phyloP scores from a whole-genome alignment of 2,329 filamentous ascomycete genomes.

The Fusarium dimerum region DNA sequence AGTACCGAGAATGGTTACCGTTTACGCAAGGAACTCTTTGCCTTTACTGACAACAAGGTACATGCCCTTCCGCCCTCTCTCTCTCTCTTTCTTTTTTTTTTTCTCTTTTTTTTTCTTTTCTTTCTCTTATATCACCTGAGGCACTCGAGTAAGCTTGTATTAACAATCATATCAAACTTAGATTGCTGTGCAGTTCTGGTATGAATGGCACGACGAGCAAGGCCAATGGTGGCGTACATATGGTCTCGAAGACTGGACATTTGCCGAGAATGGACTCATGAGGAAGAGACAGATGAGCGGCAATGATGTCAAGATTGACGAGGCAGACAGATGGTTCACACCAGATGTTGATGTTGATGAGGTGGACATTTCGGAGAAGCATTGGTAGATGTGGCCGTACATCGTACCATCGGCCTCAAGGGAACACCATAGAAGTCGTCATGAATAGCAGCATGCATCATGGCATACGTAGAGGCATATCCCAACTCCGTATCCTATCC shows the following conservation, averaged over 20 bases:
- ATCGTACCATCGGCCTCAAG: too few species aligned
- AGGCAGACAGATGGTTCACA: conserved; percentile 68
- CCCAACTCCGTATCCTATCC: too few species aligned
- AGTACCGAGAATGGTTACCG: conserved; percentile 68
- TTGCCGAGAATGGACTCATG: conserved; percentile 70
- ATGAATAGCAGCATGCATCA: too few species aligned
- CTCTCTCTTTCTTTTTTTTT: too few species aligned
- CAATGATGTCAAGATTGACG: conserved; percentile 66
- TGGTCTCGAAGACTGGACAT: conserved; percentile 80
- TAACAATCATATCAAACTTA: conserved; percentile 21
- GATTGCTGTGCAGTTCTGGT: conserved; percentile 91
- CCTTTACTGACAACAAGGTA: conserved; percentile 68
- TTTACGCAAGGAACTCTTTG: conserved; percentile 81
- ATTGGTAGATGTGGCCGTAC: conserved; percentile 53
- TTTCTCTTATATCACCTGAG: too few species aligned
- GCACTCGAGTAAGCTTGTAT: too few species aligned
- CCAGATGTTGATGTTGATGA: conserved; percentile 68
- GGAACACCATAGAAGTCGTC: too few species aligned
- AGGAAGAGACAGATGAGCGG: conserved; percentile 75
- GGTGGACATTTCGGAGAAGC: conserved; percentile 65
- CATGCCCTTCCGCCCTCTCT: background rate
- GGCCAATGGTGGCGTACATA: conserved; percentile 88
- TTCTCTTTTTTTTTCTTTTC: too few species aligned
- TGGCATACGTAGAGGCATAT: too few species aligned
- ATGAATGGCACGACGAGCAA: conserved; percentile 70